phyloP scores from a whole-genome alignment of 1,284 basidiomycete genomes.

The Xerocomus subilludens region DNA sequence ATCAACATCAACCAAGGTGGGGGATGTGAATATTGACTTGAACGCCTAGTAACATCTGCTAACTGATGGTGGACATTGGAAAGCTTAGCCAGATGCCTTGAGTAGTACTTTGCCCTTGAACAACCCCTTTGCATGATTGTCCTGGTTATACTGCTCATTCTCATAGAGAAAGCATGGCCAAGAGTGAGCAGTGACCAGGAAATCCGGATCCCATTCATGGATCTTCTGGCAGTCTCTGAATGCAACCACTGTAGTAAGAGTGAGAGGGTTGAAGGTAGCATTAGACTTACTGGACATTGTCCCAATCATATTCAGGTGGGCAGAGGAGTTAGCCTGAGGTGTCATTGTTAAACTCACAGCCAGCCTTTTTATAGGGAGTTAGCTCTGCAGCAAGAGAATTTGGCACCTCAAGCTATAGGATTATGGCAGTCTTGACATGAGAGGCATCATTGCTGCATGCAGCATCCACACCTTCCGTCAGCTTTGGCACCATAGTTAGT shows the following conservation, averaged over 20 bases:
- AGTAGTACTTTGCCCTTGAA: conserved; percentile 12
- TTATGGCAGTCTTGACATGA: conserved; percentile 20
- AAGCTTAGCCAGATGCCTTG: neutral
- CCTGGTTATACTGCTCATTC: conserved; percentile 8
- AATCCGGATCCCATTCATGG: conserved; percentile 19
- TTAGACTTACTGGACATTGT: neutral
- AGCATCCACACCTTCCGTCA: conserved; percentile 20
- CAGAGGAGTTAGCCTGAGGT: conserved; percentile 28
- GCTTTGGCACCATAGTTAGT: neutral
- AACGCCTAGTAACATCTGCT: conserved; percentile 19
- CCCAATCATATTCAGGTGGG: conserved; percentile 1
- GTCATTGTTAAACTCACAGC: conserved; percentile 12
- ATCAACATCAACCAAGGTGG: neutral
- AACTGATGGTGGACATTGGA: too few species aligned
- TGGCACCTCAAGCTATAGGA: conserved; percentile 4
- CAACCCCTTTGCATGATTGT: conserved; percentile 10
- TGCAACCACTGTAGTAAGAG: too few species aligned
- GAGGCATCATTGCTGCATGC: conserved; percentile 20
- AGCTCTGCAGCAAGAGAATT: too few species aligned
- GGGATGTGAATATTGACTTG: conserved; percentile 22
- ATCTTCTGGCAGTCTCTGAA: conserved; percentile 2
- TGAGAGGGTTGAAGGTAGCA: too few species aligned
- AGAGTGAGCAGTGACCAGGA: conserved; percentile 14
- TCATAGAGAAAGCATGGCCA: conserved; percentile 32
- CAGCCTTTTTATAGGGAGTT: neutral